These are phyloP conservation scores for Aspergillus coremiiformis DNA, from an alignment of 495 filamentous ascomycete genomes.

Conservation along the genomic window DNA sequence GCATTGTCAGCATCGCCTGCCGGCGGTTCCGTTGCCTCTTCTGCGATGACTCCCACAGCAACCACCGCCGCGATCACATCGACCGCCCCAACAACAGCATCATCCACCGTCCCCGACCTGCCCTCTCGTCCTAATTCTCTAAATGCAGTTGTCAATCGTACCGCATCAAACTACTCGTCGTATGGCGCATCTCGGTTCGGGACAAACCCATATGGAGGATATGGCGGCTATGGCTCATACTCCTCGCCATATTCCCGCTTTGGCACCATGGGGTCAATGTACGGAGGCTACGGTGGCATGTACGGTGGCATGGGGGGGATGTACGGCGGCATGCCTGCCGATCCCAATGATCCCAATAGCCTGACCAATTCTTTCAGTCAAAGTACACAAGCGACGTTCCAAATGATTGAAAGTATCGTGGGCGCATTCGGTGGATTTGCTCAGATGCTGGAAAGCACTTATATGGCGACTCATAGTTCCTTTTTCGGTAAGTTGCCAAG, in stretches of 20 bases:
- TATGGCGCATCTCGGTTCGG: slow-evolving; percentile 59
- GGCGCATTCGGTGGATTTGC: slow-evolving; percentile 94
- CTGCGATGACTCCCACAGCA: slow-evolving; percentile 26
- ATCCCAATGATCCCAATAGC: slow-evolving; percentile 89
- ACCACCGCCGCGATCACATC: slow-evolving; percentile 33
- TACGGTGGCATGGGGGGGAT: slow-evolving; percentile 52
- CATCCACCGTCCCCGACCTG: slow-evolving; percentile 58
- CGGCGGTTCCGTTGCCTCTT: slow-evolving; percentile 31
- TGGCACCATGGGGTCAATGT: slow-evolving; percentile 54
- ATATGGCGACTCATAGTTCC: slow-evolving; percentile 98
- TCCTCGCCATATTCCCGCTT: slow-evolving; percentile 62
- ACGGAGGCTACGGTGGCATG: slow-evolving; percentile 44
- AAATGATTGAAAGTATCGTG: slow-evolving; percentile 98
- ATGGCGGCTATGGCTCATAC: slow-evolving; percentile 46
- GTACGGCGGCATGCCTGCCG: slow-evolving; percentile 36
- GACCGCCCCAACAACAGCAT: slow-evolving; percentile 36
- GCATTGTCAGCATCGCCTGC: slow-evolving; percentile 31
- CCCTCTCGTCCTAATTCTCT: slow-evolving; percentile 73
- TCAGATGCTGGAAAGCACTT: slow-evolving; percentile 99
- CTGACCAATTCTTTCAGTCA: slow-evolving; percentile 84
- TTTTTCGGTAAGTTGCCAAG: slow-evolving; percentile 76
- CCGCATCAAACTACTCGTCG: slow-evolving; percentile 73
- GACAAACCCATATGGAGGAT: slow-evolving; percentile 41
- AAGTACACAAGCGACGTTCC: slow-evolving; percentile 94
- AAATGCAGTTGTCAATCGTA: slow-evolving; percentile 70